A percentile compares a stretch with the other conserved stretches of the same genome.
Evolutionary conservation across 805 yeast species (phyloP).

Genomic region (Hanseniaspora thailandica): DNA sequence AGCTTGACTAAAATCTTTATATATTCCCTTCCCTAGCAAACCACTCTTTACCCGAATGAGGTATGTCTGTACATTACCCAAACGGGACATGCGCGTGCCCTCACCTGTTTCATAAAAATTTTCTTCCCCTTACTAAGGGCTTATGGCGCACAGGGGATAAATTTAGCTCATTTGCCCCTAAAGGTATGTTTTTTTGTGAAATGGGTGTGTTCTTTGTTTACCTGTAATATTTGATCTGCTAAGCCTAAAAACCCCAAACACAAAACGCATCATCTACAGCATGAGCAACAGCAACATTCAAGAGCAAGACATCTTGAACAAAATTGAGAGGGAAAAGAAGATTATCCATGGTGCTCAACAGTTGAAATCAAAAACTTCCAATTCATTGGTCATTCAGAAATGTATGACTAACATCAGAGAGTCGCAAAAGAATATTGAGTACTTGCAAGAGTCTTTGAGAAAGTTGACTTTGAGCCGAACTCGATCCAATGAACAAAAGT

Average conservation of each 20-base stretch:
- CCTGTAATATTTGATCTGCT: not conserved
- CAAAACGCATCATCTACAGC: not conserved
- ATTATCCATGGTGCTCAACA: constrained; percentile 80
- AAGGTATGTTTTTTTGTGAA: not conserved
- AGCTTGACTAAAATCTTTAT: constrained; percentile 15
- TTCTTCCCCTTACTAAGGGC: no score
- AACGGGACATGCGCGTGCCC: not conserved
- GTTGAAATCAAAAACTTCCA: constrained; percentile 64
- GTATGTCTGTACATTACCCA: not conserved
- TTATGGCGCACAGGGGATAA: no score
- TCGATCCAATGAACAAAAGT: not conserved
- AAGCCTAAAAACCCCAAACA: not conserved
- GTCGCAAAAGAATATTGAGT: constrained; percentile 81
- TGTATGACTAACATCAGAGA: constrained; percentile 86
- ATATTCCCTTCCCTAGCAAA: no score
- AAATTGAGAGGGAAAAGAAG: constrained; percentile 79
- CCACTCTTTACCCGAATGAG: not conserved
- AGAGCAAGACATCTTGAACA: constrained; percentile 59
- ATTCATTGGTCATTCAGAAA: constrained; percentile 73
- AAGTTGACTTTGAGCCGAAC: constrained; percentile 34
- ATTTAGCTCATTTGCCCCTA: no score
- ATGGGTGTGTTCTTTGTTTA: not conserved
- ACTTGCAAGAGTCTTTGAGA: constrained; percentile 63
- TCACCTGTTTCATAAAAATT: not conserved
- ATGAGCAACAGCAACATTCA: constrained; percentile 4